A percentile compares a stretch with the other conserved stretches of the same genome.
phyloP scores from a whole-genome alignment of 2,329 filamentous ascomycete species.

The Botrytis tulipae region DNA sequence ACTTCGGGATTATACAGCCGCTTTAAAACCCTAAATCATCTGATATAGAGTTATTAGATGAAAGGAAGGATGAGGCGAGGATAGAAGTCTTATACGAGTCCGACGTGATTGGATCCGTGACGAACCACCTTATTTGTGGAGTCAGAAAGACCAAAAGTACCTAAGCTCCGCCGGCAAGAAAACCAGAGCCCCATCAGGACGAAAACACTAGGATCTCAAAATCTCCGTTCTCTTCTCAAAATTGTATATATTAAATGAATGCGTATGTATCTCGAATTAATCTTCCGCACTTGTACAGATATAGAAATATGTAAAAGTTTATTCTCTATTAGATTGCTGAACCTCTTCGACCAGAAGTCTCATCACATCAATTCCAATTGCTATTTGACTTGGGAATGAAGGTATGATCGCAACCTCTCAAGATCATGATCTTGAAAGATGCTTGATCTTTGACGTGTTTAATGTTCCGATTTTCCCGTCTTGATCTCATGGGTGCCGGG shows the following conservation, averaged over 20 bases:
- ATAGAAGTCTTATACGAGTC: neutral
- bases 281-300: neutral
- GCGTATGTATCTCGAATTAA: neutral
- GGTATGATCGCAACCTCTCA: neutral
- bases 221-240: neutral
- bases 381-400: neutral
- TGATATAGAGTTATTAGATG: neutral
- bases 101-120: neutral
- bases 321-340: neutral
- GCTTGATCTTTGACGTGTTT: neutral
- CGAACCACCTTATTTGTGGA: neutral
- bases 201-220: neutral
- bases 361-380: neutral
- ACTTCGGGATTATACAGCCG: neutral
- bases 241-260: neutral
- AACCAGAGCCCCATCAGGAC: neutral
- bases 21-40: neutral
- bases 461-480: neutral
- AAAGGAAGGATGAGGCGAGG: neutral
- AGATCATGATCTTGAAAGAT: neutral
- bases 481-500: neutral
- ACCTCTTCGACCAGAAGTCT: neutral
- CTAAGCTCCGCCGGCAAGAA: neutral
- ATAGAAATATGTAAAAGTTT: neutral
- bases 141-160: neutral